phyloP scores from a whole-genome alignment of 805 yeast species.

The Cyberlindnera bimundalis region DNA sequence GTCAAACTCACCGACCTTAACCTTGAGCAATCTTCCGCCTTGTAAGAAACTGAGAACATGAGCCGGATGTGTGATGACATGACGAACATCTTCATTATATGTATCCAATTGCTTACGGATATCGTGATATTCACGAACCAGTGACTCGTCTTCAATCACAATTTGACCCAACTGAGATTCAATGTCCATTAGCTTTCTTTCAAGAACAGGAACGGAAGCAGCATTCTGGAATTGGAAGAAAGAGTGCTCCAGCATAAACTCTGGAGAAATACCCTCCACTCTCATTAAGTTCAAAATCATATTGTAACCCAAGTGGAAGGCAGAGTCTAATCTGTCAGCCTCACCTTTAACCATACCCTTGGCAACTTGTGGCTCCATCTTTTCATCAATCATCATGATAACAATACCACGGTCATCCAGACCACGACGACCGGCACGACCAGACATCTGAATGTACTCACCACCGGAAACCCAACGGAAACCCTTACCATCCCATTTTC shows the following conservation, averaged over 20 bases:
- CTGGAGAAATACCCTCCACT: constrained; percentile 98
- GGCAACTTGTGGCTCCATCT: constrained; percentile 99
- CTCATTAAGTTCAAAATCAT: constrained; percentile 95
- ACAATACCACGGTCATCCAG: constrained; percentile 99
- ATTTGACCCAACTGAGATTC: constrained; percentile 46
- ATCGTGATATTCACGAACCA: constrained; percentile 80
- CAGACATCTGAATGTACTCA: constrained; percentile 99
- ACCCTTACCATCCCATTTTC: constrained; percentile 97
- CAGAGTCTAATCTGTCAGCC: constrained; percentile 95
- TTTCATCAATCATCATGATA: constrained; percentile 98
- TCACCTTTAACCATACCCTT: constrained; percentile 99
- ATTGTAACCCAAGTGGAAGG: constrained; percentile 95
- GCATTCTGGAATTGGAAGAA: constrained; percentile 95
- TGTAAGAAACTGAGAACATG: constrained; percentile 80
- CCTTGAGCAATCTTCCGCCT: constrained; percentile 79
- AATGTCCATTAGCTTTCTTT: constrained; percentile 55
- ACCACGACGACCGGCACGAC: constrained; percentile 99
- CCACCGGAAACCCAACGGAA: constrained; percentile 99
- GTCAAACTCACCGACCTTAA: constrained; percentile 54
- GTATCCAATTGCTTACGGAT: constrained; percentile 64
- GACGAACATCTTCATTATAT: constrained; percentile 73
- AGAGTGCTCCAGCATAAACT: constrained; percentile 91
- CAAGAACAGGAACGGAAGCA: constrained; percentile 83
- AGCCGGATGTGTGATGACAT: constrained; percentile 88
- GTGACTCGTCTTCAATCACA: constrained; percentile 67